phyloP scores from a whole-genome alignment of 2,329 filamentous ascomycete species.

The Aspergillus phoenicis region DNA sequence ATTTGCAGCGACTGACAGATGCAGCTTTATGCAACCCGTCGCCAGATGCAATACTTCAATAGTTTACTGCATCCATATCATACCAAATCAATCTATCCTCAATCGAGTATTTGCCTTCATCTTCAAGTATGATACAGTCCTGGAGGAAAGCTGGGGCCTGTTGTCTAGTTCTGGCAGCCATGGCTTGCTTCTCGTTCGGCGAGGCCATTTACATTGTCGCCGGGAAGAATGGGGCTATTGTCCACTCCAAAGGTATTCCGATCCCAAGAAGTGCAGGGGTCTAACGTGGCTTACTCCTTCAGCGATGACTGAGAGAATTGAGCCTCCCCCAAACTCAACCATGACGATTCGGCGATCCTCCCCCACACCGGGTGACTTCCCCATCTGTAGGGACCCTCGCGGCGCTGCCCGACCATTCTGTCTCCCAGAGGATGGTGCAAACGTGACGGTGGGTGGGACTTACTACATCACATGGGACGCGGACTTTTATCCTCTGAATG shows the following conservation, averaged over 20 bases:
- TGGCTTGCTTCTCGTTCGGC: not conserved
- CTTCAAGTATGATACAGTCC: not conserved
- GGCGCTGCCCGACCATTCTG: slow-evolving; percentile 36
- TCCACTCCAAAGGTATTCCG: not conserved
- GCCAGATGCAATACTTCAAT: not conserved
- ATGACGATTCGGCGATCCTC: slow-evolving; percentile 7
- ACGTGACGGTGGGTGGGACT: slow-evolving; percentile 40
- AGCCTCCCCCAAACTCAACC: slow-evolving; percentile 7
- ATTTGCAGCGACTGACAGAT: not conserved
- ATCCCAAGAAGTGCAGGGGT: too few relatives aligned
- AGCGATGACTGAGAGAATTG: not conserved
- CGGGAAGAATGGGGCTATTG: not conserved
- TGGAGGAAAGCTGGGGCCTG: not conserved
- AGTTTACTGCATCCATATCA: not conserved
- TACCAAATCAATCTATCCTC: not conserved
- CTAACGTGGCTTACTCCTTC: not conserved
- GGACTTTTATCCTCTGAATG: slow-evolving; percentile 35
- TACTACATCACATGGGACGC: slow-evolving; percentile 46
- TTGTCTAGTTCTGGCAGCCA: not conserved
- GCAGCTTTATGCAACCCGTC: not conserved
- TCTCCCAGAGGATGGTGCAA: slow-evolving; percentile 35
- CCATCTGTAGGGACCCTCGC: slow-evolving; percentile 32
- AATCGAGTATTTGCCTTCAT: not conserved
- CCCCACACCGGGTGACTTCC: slow-evolving; percentile 29
- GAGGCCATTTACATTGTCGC: not conserved